These are phyloP conservation scores for Lichenothelia convexa DNA, from an alignment of 495 filamentous ascomycete species.

Conservation along the genomic window DNA sequence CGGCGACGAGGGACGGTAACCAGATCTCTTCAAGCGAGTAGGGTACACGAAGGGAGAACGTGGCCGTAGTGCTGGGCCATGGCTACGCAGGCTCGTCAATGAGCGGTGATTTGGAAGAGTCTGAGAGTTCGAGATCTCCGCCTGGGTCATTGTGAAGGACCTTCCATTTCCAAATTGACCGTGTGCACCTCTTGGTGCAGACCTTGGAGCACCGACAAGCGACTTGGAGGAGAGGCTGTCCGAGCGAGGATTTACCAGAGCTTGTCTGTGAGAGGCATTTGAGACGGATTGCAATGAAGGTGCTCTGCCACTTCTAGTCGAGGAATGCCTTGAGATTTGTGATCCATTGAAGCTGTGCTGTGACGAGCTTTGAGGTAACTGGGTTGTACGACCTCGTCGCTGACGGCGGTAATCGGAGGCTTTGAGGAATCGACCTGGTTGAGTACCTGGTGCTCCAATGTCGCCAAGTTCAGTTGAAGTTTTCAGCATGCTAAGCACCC, in stretches of 20 bases:
- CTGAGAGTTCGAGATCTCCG: constrained; percentile 31
- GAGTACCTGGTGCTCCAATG: constrained; percentile 41
- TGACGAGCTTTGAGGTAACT: constrained; percentile 11
- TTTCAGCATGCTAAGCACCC: constrained; percentile 42
- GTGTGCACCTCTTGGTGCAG: background rate
- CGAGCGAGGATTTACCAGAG: background rate
- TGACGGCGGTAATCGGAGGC: constrained; percentile 11
- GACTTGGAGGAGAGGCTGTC: background rate
- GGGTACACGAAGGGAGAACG: constrained; percentile 46
- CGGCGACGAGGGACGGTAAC: constrained; percentile 44
- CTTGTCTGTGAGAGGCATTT: background rate
- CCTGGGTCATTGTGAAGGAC: constrained; percentile 38
- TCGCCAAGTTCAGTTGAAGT: constrained; percentile 53
- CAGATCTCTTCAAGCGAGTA: constrained; percentile 43
- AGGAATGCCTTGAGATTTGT: constrained; percentile 1
- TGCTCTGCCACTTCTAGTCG: constrained; percentile 7
- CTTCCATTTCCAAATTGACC: constrained; percentile 20
- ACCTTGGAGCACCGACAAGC: background rate
- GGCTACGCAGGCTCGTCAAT: constrained; percentile 30
- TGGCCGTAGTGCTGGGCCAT: constrained; percentile 29
- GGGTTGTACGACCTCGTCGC: constrained; percentile 10
- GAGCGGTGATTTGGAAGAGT: constrained; percentile 33
- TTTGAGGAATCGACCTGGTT: constrained; percentile 26
- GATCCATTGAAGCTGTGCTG: constrained; percentile 6
- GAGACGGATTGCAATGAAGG: constrained; percentile 1